A percentile compares a stretch with the other conserved stretches of the same genome.
Conservation (phyloP, 2,329 filamentous ascomycete genomes). For the Phialophora tarda region DNA sequence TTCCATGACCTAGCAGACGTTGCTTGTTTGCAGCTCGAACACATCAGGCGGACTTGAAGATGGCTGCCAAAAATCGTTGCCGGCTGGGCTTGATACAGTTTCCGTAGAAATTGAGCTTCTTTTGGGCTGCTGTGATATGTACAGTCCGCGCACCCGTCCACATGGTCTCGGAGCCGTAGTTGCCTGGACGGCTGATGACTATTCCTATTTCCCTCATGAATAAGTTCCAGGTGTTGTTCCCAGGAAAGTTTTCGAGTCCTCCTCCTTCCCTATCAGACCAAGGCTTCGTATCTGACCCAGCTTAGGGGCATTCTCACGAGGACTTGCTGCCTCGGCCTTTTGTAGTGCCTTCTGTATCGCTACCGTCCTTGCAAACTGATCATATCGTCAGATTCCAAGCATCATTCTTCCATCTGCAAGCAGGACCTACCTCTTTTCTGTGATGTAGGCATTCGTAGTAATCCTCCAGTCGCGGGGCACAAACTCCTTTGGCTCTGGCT, state of each 20-base stretch:
- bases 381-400: slow-evolving; percentile 17
- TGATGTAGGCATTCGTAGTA: slow-evolving; percentile 99
- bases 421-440: slow-evolving; percentile 84
- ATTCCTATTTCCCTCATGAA: slow-evolving; percentile 1
- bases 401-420: not conserved
- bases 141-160: not conserved
- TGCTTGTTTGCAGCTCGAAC: not conserved
- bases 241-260: slow-evolving; percentile 65
- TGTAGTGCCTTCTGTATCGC: slow-evolving; percentile 84
- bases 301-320: slow-evolving; percentile 79
- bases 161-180: not conserved
- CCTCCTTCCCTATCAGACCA: slow-evolving; percentile 81
- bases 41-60: not conserved
- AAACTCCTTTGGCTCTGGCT: slow-evolving; percentile 83
- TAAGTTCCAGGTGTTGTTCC: slow-evolving; percentile 11
- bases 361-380: slow-evolving; percentile 75
- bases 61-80: not conserved
- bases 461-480: slow-evolving; percentile 82
- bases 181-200: not conserved
- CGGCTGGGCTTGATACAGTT: not conserved
- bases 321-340: slow-evolving; percentile 74
- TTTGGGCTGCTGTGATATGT: not conserved
- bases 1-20: not conserved
- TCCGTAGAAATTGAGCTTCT: not conserved
- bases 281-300: slow-evolving; percentile 86